These are phyloP conservation scores for Haplographium delicatum DNA, from an alignment of 495 filamentous ascomycete species.

Conservation along the genomic window DNA sequence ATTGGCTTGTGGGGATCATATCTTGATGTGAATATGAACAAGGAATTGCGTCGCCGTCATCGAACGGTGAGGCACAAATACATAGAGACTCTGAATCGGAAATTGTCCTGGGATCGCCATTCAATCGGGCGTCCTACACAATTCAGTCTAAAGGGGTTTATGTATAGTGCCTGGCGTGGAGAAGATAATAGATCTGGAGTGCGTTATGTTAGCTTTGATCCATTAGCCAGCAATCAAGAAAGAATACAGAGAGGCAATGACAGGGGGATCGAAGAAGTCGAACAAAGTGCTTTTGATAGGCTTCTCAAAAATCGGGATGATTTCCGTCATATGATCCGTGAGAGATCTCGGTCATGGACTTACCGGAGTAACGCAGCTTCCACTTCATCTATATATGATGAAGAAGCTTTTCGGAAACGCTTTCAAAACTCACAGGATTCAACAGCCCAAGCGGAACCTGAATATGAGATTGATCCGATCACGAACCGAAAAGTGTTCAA, in stretches of 20 bases:
- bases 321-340: neutral
- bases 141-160: constrained; percentile 29
- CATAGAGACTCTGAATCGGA: constrained; percentile 31
- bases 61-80: constrained; percentile 36
- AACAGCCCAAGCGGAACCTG: constrained; percentile 9
- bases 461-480: constrained; percentile 55
- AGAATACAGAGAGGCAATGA: neutral
- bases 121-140: constrained; percentile 14
- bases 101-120: constrained; percentile 35
- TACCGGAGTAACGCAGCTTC: constrained; percentile 1
- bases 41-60: constrained; percentile 35
- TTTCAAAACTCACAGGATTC: neutral
- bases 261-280: constrained; percentile 17
- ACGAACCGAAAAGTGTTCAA: constrained; percentile 51
- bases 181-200: constrained; percentile 5
- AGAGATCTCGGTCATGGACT: neutral
- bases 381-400: neutral
- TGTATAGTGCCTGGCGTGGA: constrained; percentile 32
- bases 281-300: constrained; percentile 12
- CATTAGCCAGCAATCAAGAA: constrained; percentile 4
- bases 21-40: constrained; percentile 32
- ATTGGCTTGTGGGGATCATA: constrained; percentile 40
- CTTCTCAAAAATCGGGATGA: constrained; percentile 6
- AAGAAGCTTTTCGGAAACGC: constrained; percentile 4
- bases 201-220: constrained; percentile 21